Conservation (phyloP, 2,329 filamentous ascomycete species). For the Bipolaris victoriae region DNA sequence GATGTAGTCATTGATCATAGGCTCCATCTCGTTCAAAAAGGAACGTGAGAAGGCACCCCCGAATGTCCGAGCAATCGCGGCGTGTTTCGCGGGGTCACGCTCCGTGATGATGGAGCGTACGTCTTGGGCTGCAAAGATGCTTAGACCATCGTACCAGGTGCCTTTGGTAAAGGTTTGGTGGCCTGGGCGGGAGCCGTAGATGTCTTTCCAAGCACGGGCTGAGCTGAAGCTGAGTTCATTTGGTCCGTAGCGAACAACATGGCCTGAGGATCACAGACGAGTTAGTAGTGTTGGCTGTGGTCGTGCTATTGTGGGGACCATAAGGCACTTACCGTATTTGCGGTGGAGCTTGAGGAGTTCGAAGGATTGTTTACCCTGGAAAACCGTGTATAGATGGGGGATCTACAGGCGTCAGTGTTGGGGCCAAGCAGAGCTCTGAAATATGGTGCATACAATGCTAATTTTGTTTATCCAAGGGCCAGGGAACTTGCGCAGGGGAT, state of each 20-base stretch:
- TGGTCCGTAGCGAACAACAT: slow-evolving; percentile 45
- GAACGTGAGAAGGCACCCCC: slow-evolving; percentile 45
- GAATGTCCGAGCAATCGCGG: slow-evolving; percentile 28
- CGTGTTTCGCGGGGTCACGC: slow-evolving; percentile 28
- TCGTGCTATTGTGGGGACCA: too few relatives aligned
- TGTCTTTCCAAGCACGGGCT: slow-evolving; percentile 44
- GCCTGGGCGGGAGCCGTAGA: slow-evolving; percentile 39
- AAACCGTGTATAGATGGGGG: background rate
- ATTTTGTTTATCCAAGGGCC: slow-evolving; percentile 1
- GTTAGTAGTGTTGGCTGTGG: slow-evolving; percentile 1
- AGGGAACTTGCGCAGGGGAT: background rate
- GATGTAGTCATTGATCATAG: slow-evolving; percentile 36
- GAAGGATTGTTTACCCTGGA: background rate
- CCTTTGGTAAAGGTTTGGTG: slow-evolving; percentile 32
- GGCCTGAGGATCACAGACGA: background rate
- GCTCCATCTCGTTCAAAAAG: slow-evolving; percentile 46
- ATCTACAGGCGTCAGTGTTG: background rate
- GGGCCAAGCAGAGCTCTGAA: background rate
- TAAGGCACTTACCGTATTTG: slow-evolving; percentile 17
- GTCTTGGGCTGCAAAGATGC: background rate
- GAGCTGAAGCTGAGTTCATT: slow-evolving; percentile 48
- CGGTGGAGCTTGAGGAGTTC: slow-evolving; percentile 5
- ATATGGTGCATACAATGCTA: background rate
- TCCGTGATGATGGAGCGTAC: slow-evolving; percentile 24
- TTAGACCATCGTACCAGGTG: slow-evolving; percentile 38